Evolutionary conservation across 1,284 basidiomycete species (phyloP).

Genomic region (Lentinus polychrous): DNA sequence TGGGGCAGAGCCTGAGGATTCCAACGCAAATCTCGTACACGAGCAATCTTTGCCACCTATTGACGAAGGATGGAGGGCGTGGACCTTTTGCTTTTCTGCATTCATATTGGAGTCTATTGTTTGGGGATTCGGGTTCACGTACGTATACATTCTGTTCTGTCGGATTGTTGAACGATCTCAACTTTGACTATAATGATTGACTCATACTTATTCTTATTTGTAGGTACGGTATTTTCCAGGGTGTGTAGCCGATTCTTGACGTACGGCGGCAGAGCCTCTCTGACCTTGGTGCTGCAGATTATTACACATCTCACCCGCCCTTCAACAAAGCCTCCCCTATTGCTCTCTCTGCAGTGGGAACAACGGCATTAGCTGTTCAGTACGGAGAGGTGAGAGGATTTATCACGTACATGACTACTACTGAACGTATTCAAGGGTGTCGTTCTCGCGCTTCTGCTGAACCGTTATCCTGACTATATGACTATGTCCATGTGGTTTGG

Average conservation of each 20-base stretch:
- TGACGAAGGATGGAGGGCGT: constrained; percentile 9
- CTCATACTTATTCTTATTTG: not conserved
- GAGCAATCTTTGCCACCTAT: constrained; percentile 8
- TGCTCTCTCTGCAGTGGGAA: not conserved
- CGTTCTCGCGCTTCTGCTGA: constrained; percentile 17
- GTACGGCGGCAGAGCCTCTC: not conserved
- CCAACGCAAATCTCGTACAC: not conserved
- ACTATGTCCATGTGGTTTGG: constrained; percentile 17
- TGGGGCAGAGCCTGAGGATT: not conserved
- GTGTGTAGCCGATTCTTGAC: not conserved
- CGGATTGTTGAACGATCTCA: constrained; percentile 16
- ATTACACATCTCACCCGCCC: constrained; percentile 2
- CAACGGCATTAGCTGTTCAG: not conserved
- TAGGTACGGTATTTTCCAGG: constrained; percentile 3
- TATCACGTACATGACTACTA: not conserved
- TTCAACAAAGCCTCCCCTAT: not conserved
- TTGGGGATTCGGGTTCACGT: constrained; percentile 11
- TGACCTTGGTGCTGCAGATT: not conserved
- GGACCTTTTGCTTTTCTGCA: constrained; percentile 7
- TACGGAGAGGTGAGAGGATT: not conserved
- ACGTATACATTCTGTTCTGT: constrained; percentile 14
- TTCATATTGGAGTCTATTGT: constrained; percentile 9
- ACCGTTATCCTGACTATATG: constrained; percentile 19
- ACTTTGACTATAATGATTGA: not conserved
- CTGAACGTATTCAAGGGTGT: constrained; percentile 12